These are phyloP conservation scores for Cucurbita maxima DNA, from an alignment of 306 rosid genomes.

Conservation along the genomic window DNA sequence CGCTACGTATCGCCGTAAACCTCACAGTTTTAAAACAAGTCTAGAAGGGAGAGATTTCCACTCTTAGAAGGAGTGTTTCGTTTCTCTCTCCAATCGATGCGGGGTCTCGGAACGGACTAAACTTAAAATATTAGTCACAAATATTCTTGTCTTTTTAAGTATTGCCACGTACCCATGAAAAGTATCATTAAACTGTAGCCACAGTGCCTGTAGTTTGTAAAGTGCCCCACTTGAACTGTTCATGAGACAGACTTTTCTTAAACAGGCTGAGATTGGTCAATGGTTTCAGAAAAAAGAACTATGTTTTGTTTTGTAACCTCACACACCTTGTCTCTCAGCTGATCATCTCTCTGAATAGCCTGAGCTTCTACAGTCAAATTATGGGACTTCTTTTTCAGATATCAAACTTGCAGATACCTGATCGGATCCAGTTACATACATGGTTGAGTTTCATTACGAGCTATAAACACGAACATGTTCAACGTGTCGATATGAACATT, in stretches of 20 bases:
- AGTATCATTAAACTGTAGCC: not conserved
- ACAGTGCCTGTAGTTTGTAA: not conserved
- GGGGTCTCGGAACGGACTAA: too few relatives aligned
- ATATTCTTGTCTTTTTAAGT: too few relatives aligned
- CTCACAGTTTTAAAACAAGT: too few relatives aligned
- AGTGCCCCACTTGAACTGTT: slow-evolving; percentile 4
- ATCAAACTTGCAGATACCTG: not conserved
- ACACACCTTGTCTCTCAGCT: not conserved
- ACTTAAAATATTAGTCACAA: too few relatives aligned
- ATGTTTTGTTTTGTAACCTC: not conserved
- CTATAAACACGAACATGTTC: not conserved
- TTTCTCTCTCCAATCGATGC: too few relatives aligned
- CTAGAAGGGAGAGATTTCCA: too few relatives aligned
- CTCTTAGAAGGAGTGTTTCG: too few relatives aligned
- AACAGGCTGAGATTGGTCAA: slow-evolving; percentile 1
- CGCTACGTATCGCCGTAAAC: too few relatives aligned
- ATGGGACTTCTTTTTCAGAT: not conserved
- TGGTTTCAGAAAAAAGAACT: slow-evolving; percentile 4
- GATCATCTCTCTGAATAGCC: not conserved
- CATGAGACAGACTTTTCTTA: not conserved
- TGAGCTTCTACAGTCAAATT: slow-evolving; percentile 4
- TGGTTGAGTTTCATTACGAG: not conserved
- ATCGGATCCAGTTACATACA: not conserved
- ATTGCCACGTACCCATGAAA: not conserved
- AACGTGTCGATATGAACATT: too few relatives aligned